Evolutionary conservation across 257 asterid species (phyloP), one percentile per base, ranked within the genome.

Genomic region (Striga asiatica): DNA sequence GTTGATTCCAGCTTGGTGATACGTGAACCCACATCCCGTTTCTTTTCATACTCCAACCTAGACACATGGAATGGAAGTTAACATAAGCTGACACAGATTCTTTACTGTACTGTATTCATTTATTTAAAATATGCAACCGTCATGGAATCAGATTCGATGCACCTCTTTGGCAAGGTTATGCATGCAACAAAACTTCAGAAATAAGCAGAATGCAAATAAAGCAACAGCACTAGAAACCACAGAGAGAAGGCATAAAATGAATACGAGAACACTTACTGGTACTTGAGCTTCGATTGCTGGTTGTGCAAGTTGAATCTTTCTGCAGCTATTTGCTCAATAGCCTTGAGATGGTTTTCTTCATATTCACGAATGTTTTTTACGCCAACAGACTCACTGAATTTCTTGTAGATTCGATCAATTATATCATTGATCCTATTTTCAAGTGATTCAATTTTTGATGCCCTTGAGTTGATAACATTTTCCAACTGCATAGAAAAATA

Each of bases 281-380:
- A 88, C 58, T 88, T 88, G 56, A 92, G 81, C 76, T 92, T 92
- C 10, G 99, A 83, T 62, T 82, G 94, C 79, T 88, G 99, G 74
- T 79, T 88, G 68, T 82, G 94, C 74, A 92, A 73, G 76, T 77
- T 74, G 61, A 82, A 85, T 80, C 88, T 82, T 70, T 88, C 88
- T 32, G 94, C 88, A 58, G 94, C 85, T 78, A 79, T 81, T 60
- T 84, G 81, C 72, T 84, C 91, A 56, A 79, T 80, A 59, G 81
- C 97, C 78, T 88, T 88, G 66, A 92, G 95, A 74, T 92, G 93
- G 72, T 82, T 82, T 72, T 88, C 97, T 75, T 92, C 99, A 69
- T 88, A 92, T 75, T 92, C 99, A 38, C 97, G 94, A 57, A 92
- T 88, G 72, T 81, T 88, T 31, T 71, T 76, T 32, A 92, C 99